Percentiles rank a stretch among this genome's conserved stretches.
These are phyloP conservation scores for Pleurotus ostreatus DNA, from an alignment of 768 basidiomycete genomes.

Conservation along the genomic window DNA sequence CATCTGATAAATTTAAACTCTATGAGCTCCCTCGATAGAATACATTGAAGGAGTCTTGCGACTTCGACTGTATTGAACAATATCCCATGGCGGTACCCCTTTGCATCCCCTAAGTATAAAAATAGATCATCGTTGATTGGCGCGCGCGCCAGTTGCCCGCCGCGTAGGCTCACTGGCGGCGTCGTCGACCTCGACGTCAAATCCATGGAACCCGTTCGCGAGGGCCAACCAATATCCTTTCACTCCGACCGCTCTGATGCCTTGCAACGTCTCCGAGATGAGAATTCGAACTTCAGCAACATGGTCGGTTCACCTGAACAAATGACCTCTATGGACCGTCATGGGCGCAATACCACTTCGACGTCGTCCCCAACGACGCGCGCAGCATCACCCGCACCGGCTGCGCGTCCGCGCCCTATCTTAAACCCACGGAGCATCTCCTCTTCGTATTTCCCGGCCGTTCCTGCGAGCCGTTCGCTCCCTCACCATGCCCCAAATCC, in stretches of 20 bases:
- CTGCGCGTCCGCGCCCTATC: slow-evolving; percentile 12
- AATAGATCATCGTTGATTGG: no score
- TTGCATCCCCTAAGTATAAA: no score
- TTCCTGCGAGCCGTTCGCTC: not conserved
- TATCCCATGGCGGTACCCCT: no score
- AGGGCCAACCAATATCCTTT: not conserved
- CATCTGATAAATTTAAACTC: no score
- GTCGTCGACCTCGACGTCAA: no score
- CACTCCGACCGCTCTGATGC: not conserved
- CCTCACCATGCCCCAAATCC: slow-evolving; percentile 12
- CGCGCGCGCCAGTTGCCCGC: no score
- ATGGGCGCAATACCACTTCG: slow-evolving; percentile 1
- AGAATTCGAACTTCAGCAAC: not conserved
- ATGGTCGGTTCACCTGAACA: slow-evolving; percentile 24
- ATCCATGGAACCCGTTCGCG: not conserved
- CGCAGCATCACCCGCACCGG: not conserved
- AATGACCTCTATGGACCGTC: not conserved
- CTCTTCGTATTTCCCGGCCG: slow-evolving; percentile 13
- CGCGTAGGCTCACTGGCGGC: no score
- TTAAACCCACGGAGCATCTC: slow-evolving; percentile 18
- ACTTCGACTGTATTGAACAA: no score
- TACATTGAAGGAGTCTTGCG: no score
- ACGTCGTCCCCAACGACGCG: not conserved
- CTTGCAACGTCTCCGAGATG: not conserved
- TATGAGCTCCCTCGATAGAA: no score